Evolutionary conservation across 352 stramenopile genomes (phyloP).

Genomic region (Bremia lactucae): DNA sequence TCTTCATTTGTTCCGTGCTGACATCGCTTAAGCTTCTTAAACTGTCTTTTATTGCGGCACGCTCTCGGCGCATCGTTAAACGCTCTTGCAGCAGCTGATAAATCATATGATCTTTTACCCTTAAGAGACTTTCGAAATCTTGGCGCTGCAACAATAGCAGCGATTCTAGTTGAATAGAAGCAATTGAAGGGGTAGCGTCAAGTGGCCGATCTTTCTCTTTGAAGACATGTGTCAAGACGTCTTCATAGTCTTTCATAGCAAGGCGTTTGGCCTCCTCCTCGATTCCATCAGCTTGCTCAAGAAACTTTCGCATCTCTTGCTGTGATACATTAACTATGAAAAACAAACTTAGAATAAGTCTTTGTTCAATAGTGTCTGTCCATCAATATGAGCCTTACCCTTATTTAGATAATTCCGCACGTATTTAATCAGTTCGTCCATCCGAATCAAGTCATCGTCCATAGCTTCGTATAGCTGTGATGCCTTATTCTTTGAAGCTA

Average conservation of each 20-base stretch:
- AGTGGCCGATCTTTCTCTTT: constrained; percentile 18
- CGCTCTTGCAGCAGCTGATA: constrained; percentile 68
- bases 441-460: constrained; percentile 40
- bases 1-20: constrained; percentile 73
- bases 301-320: constrained; percentile 38
- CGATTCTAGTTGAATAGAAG: constrained; percentile 15
- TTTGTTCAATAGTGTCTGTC: not conserved
- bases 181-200: constrained; percentile 38
- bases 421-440: constrained; percentile 40
- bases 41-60: constrained; percentile 33
- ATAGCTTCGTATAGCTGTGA: constrained; percentile 33
- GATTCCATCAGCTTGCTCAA: constrained; percentile 19
- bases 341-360: not conserved
- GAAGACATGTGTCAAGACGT: not conserved
- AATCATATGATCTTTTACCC: constrained; percentile 79
- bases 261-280: constrained; percentile 35
- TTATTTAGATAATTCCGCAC: constrained; percentile 30
- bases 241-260: constrained; percentile 41
- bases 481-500: not conserved
- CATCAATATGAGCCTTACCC: constrained; percentile 17
- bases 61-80: constrained; percentile 38
- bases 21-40: constrained; percentile 55
- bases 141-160: not conserved
- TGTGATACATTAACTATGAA: constrained; percentile 23
- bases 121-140: constrained; percentile 34